Evolutionary conservation across 2,329 filamentous ascomycete genomes (phyloP).

Genomic region (Shiraia sp.): DNA sequence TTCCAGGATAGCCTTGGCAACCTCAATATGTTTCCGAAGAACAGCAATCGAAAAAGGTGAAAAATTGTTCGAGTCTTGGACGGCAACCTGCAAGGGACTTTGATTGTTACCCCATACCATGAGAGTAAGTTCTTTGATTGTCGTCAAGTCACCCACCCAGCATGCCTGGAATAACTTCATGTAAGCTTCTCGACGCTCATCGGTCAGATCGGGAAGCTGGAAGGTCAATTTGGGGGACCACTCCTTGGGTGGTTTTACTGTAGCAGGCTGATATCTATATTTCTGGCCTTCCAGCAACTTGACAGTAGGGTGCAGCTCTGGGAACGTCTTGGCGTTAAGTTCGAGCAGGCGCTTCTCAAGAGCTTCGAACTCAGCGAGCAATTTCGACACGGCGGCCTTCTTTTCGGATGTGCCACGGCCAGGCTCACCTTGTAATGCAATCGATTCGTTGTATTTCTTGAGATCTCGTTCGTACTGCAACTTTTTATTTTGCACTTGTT

Average conservation of each 20-base stretch:
- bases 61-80: constrained; percentile 56
- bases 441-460: constrained; percentile 31
- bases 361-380: constrained; percentile 57
- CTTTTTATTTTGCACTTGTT: constrained; percentile 45
- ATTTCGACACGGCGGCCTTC: constrained; percentile 55
- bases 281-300: background rate
- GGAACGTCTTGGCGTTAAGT: constrained; percentile 68
- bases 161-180: constrained; percentile 72
- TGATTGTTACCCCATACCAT: constrained; percentile 61
- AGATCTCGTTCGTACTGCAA: constrained; percentile 42
- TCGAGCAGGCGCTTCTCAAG: constrained; percentile 60
- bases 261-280: background rate
- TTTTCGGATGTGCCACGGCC: constrained; percentile 56
- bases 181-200: constrained; percentile 62
- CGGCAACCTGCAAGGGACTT: constrained; percentile 62
- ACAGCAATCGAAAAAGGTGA: constrained; percentile 72
- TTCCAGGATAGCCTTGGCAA: constrained; percentile 69
- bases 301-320: constrained; percentile 61
- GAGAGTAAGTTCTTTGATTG: constrained; percentile 67
- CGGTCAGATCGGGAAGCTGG: constrained; percentile 53
- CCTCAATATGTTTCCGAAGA: constrained; percentile 64
- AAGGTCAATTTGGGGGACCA: constrained; percentile 48
- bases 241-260: constrained; percentile 14
- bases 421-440: constrained; percentile 20
- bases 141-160: constrained; percentile 70